These are phyloP conservation scores for Aquilaria yunnanensis DNA, from an alignment of 345 rosid species.

Conservation along the genomic window DNA sequence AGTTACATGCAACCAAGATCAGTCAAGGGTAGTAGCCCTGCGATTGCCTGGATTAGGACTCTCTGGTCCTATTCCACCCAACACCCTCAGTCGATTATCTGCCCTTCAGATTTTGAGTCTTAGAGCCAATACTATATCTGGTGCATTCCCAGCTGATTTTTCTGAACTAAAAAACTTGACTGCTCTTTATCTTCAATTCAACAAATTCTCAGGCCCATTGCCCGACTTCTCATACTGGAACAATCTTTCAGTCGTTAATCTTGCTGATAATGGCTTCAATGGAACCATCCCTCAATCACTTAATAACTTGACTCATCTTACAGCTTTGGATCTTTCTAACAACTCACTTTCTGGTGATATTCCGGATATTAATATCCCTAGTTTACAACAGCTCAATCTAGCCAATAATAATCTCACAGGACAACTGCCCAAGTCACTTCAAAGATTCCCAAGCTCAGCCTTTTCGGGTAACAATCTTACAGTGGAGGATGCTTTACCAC, in stretches of 20 bases:
- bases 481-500: slow-evolving; percentile 28
- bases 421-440: slow-evolving; percentile 50
- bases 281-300: slow-evolving; percentile 59
- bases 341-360: slow-evolving; percentile 72
- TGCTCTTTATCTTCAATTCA: slow-evolving; percentile 57
- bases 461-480: slow-evolving; percentile 62
- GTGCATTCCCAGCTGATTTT: slow-evolving; percentile 59
- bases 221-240: slow-evolving; percentile 73
- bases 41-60: slow-evolving; percentile 58
- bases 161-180: slow-evolving; percentile 52
- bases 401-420: slow-evolving; percentile 71
- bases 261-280: slow-evolving; percentile 56
- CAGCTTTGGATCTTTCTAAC: slow-evolving; percentile 48
- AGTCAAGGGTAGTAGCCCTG: slow-evolving; percentile 49
- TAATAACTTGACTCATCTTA: slow-evolving; percentile 39
- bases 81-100: slow-evolving; percentile 55
- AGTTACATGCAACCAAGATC: slow-evolving; percentile 52
- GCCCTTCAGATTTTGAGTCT: slow-evolving; percentile 60
- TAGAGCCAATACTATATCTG: slow-evolving; percentile 66
- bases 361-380: slow-evolving; percentile 46
- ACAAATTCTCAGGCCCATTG: slow-evolving; percentile 58
- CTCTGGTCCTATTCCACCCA: slow-evolving; percentile 40
- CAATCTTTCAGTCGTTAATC: slow-evolving; percentile 47
- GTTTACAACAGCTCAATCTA: slow-evolving; percentile 50
- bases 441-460: slow-evolving; percentile 54